A percentile compares a stretch with the other conserved stretches of the same genome.
Conservation (phyloP, 371 early-diverging fungal genomes). For the Batkoa obscura region DNA sequence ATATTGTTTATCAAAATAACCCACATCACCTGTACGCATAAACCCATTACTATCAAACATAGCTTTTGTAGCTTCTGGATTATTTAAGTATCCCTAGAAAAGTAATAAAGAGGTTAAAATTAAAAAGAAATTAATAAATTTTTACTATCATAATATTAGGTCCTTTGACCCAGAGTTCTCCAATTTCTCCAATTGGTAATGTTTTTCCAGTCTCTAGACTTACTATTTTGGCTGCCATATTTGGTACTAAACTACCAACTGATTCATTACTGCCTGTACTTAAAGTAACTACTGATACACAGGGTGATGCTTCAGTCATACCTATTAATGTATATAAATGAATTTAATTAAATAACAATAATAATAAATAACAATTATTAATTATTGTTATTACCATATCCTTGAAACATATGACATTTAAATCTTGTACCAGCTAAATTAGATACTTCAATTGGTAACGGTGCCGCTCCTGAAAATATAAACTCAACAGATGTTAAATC, state of each 20-base stretch:
- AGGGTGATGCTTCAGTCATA: constrained; percentile 10
- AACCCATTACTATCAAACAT: constrained; percentile 51
- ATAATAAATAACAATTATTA: background rate
- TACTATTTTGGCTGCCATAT: constrained; percentile 15
- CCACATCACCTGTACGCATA: constrained; percentile 75
- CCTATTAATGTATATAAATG: constrained; percentile 1
- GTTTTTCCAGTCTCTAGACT: constrained; percentile 8
- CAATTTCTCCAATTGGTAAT: background rate
- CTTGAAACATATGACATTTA: constrained; percentile 5
- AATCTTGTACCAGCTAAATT: background rate
- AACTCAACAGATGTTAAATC: constrained; percentile 37
- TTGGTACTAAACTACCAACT: constrained; percentile 8
- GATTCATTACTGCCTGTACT: background rate
- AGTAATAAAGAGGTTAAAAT: background rate
- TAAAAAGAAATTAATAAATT: constrained; percentile 13
- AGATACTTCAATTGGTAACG: constrained; percentile 30
- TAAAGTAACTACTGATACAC: background rate
- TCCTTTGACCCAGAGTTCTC: constrained; percentile 6
- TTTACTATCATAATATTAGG: constrained; percentile 27
- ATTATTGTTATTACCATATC: constrained; percentile 6
- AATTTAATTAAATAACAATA: background rate
- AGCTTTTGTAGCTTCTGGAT: constrained; percentile 38
- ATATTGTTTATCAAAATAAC: constrained; percentile 29
- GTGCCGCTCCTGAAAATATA: constrained; percentile 64
- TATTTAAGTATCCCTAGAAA: constrained; percentile 43